Conservation (phyloP, 805 yeast genomes). For the Metschnikowia borealis region DNA sequence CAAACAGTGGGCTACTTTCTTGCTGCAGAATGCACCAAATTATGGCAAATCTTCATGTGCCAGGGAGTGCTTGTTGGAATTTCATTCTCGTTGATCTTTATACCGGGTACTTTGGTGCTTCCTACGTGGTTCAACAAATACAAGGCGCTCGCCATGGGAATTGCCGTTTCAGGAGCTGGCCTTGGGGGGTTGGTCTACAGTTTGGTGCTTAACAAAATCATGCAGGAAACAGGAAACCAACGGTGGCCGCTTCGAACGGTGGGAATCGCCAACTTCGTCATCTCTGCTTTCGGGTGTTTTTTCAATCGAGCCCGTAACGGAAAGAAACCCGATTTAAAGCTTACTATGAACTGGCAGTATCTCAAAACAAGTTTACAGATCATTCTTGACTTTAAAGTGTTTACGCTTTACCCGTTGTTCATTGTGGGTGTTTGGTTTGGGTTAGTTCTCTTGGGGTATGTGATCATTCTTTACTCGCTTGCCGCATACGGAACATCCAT, state of each 20-base stretch:
- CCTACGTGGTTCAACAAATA: slow-evolving; percentile 71
- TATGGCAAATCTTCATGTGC: slow-evolving; percentile 65
- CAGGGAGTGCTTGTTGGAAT: slow-evolving; percentile 65
- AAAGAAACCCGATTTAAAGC: slow-evolving; percentile 22
- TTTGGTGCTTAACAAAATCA: slow-evolving; percentile 37
- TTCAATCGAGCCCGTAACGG: slow-evolving; percentile 45
- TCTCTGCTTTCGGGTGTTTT: slow-evolving; percentile 34
- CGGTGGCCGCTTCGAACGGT: slow-evolving; percentile 43
- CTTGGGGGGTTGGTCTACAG: slow-evolving; percentile 50
- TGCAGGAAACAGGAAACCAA: slow-evolving; percentile 38
- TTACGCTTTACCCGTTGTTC: slow-evolving; percentile 22
- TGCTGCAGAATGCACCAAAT: slow-evolving; percentile 53
- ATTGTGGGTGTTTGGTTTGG: slow-evolving; percentile 33
- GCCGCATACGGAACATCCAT: slow-evolving; percentile 37
- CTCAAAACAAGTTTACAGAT: slow-evolving; percentile 23
- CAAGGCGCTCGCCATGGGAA: slow-evolving; percentile 53
- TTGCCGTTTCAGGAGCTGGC: slow-evolving; percentile 47
- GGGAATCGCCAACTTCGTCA: slow-evolving; percentile 30
- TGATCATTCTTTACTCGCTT: slow-evolving; percentile 33
- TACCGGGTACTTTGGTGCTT: slow-evolving; percentile 56
- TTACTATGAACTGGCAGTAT: slow-evolving; percentile 20
- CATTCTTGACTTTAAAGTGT: slow-evolving; percentile 33
- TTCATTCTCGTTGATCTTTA: slow-evolving; percentile 50
- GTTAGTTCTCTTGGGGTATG: slow-evolving; percentile 35
- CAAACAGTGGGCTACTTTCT: slow-evolving; percentile 54